Evolutionary conservation across 352 stramenopile species (phyloP).

Genomic region (Globisporangium rhizosaccharum): DNA sequence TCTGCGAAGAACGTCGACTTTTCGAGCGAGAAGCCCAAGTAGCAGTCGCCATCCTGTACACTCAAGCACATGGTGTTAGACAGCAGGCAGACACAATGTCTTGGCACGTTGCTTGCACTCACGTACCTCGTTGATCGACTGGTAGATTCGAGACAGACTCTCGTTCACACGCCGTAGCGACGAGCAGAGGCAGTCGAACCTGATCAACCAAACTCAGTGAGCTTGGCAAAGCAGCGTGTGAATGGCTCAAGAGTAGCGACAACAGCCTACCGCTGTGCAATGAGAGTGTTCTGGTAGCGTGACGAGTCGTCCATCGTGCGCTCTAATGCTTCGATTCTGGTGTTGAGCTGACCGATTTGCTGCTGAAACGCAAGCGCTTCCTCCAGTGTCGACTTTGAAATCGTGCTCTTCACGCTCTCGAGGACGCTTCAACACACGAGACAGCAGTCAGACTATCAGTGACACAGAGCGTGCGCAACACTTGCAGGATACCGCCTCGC

Average conservation of each 20-base stretch:
- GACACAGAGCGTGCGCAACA: too few species aligned
- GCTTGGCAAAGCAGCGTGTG: not conserved
- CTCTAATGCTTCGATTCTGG: constrained; percentile 16
- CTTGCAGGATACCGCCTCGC: too few species aligned
- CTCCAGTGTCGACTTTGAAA: not conserved
- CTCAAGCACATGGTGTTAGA: not conserved
- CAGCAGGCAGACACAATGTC: not conserved
- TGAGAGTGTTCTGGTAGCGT: not conserved
- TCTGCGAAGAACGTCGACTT: constrained; percentile 25
- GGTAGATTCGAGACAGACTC: constrained; percentile 23
- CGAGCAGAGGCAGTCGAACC: constrained; percentile 7
- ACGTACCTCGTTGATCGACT: constrained; percentile 22
- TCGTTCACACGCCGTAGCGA: constrained; percentile 16
- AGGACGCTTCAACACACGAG: constrained; percentile 2
- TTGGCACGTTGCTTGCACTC: not conserved
- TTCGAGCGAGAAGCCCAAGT: constrained; percentile 27
- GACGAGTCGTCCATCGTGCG: constrained; percentile 11
- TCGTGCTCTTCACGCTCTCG: constrained; percentile 2
- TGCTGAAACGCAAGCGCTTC: constrained; percentile 12
- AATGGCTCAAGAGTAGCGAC: not conserved
- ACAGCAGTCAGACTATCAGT: not conserved
- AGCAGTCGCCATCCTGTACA: constrained; percentile 32
- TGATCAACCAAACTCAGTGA: not conserved
- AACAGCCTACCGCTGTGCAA: not conserved
- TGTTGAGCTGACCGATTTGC: constrained; percentile 5